Evolutionary conservation across 768 basidiomycete species (phyloP).

Genomic region (Porpolomopsis calyptriformis): DNA sequence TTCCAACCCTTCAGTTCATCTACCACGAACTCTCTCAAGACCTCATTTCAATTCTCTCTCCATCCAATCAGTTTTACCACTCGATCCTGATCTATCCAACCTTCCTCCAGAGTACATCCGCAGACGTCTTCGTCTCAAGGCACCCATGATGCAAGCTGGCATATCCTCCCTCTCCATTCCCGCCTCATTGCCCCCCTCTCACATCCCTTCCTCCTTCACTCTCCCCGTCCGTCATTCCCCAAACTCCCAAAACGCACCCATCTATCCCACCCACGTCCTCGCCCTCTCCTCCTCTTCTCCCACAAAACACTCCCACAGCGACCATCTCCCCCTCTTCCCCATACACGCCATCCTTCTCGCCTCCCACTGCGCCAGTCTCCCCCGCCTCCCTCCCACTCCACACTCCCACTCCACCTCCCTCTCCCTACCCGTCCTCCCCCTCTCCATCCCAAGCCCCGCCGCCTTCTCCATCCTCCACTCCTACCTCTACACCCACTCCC

Average conservation of each 20-base stretch:
- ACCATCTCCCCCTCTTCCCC: constrained; percentile 43
- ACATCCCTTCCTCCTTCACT: constrained; percentile 48
- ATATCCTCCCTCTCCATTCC: constrained; percentile 48
- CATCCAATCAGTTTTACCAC: constrained; percentile 47
- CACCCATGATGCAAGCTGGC: constrained; percentile 44
- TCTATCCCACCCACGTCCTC: constrained; percentile 45
- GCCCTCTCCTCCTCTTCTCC: constrained; percentile 41
- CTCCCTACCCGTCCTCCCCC: constrained; percentile 56
- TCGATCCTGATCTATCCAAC: constrained; percentile 53
- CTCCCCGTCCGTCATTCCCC: constrained; percentile 52
- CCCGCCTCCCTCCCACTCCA: constrained; percentile 34
- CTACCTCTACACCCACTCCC: constrained; percentile 61
- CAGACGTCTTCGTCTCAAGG: constrained; percentile 40
- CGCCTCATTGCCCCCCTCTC: constrained; percentile 42
- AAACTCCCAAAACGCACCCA: constrained; percentile 32
- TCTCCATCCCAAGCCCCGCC: constrained; percentile 60
- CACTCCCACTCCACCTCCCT: constrained; percentile 14
- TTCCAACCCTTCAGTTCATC: constrained; percentile 35
- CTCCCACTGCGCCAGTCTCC: constrained; percentile 47
- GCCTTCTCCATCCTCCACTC: constrained; percentile 55
- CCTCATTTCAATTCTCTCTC: constrained; percentile 50
- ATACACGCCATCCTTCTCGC: constrained; percentile 55
- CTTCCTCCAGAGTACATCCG: constrained; percentile 64
- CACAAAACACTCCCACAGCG: constrained; percentile 20
- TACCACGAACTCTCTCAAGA: constrained; percentile 61